Conservation (phyloP, 2,329 filamentous ascomycete genomes). For the Cryoendolithus antarcticus region DNA sequence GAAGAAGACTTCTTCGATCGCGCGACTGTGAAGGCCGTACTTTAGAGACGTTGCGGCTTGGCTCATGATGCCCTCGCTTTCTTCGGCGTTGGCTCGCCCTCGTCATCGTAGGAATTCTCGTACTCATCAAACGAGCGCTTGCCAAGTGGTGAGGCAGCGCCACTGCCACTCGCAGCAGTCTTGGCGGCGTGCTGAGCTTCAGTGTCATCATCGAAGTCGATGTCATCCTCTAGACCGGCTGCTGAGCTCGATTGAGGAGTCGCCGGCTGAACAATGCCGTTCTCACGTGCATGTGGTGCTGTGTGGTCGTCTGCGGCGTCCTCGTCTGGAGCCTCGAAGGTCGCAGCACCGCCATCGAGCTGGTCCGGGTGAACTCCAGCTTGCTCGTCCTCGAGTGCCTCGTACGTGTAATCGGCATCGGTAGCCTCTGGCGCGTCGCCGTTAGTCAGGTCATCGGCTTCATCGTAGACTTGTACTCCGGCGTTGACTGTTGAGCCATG, state of each 20-base stretch:
- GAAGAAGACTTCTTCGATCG: too few species aligned
- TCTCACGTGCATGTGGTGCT: background rate
- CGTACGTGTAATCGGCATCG: too few species aligned
- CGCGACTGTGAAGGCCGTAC: too few species aligned
- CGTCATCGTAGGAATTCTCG: conserved; percentile 12
- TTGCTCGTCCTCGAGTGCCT: too few species aligned
- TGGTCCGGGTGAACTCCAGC: conserved; percentile 11
- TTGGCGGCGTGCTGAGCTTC: conserved; percentile 9
- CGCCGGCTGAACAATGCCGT: background rate
- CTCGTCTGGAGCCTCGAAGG: conserved; percentile 9
- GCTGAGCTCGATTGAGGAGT: background rate
- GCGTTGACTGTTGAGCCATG: background rate
- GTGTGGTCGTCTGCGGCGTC: conserved; percentile 7
- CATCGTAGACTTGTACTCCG: conserved; percentile 5
- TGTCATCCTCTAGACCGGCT: conserved; percentile 11
- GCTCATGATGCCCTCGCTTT: conserved; percentile 6
- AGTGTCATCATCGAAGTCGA: conserved; percentile 18
- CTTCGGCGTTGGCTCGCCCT: conserved; percentile 16
- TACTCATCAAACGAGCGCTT: conserved; percentile 22
- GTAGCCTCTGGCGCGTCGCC: too few species aligned
- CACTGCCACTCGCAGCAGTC: conserved; percentile 8
- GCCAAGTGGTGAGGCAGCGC: conserved; percentile 13
- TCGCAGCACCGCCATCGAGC: background rate
- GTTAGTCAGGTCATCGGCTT: conserved; percentile 5
- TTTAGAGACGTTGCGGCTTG: too few species aligned